These are phyloP conservation scores for Trichoderma lentiforme DNA, from an alignment of 2,329 filamentous ascomycete species.

Conservation along the genomic window DNA sequence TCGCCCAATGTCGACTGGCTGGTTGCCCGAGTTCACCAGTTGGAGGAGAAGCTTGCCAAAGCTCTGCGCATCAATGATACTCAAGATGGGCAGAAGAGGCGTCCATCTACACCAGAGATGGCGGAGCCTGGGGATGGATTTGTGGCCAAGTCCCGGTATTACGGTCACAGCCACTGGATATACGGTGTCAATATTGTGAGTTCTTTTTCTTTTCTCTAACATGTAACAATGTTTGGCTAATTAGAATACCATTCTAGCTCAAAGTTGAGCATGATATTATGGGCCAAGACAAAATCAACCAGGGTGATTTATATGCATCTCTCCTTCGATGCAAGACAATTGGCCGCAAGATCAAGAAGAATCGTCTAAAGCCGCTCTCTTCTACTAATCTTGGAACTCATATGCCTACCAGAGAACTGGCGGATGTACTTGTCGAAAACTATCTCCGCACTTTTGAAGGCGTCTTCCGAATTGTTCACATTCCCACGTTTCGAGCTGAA, in stretches of 20 bases:
- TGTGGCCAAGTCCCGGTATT: constrained; percentile 44
- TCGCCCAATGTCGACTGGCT: constrained; percentile 33
- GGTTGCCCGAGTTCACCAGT: constrained; percentile 38
- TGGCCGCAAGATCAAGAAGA: constrained; percentile 40
- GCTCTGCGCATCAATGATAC: constrained; percentile 25
- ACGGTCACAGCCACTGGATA: constrained; percentile 52
- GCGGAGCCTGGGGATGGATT: constrained; percentile 30
- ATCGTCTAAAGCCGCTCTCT: constrained; percentile 35
- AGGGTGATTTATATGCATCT: constrained; percentile 31
- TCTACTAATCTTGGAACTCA: constrained; percentile 38
- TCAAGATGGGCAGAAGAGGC: constrained; percentile 15
- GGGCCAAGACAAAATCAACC: constrained; percentile 26
- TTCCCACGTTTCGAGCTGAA: constrained; percentile 53
- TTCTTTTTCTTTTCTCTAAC: neutral
- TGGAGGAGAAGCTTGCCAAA: constrained; percentile 42
- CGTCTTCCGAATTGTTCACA: constrained; percentile 54
- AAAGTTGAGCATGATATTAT: constrained; percentile 29
- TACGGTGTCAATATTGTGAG: constrained; percentile 42
- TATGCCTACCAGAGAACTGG: constrained; percentile 39
- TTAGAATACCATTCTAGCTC: constrained; percentile 25
- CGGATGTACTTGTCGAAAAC: constrained; percentile 49
- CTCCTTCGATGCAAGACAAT: constrained; percentile 42
- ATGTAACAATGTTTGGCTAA: neutral
- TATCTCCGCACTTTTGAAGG: constrained; percentile 58
- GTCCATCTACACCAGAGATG: constrained; percentile 9